Conservation (phyloP, 257 asterid genomes). For the Verbena officinalis region DNA sequence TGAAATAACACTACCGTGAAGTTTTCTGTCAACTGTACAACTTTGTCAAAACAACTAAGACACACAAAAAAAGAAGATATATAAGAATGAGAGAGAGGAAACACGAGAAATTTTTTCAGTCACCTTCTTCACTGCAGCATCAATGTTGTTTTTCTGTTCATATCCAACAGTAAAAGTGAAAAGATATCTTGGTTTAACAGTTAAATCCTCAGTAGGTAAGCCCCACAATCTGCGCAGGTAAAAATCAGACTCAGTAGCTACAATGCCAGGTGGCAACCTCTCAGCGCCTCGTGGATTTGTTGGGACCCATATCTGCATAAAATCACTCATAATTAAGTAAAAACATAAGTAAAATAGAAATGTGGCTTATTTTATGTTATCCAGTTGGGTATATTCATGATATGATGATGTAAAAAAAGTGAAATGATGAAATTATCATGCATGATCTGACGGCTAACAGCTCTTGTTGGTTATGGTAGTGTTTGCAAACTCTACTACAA, state of each 20-base stretch:
- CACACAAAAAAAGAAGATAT: background rate
- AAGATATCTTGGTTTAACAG: slow-evolving; percentile 81
- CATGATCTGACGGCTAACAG: too few relatives aligned
- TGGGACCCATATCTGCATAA: slow-evolving; percentile 75
- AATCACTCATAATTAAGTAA: slow-evolving; percentile 22
- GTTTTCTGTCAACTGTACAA: slow-evolving; percentile 82
- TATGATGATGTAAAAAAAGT: too few relatives aligned
- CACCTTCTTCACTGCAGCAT: slow-evolving; percentile 88
- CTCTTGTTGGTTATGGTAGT: too few relatives aligned
- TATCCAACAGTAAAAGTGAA: slow-evolving; percentile 87
- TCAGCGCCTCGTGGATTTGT: slow-evolving; percentile 90
- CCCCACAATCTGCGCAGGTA: slow-evolving; percentile 86
- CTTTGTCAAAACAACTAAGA: slow-evolving; percentile 31
- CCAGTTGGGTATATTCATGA: too few relatives aligned
- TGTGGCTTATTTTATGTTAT: too few relatives aligned
- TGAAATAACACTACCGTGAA: slow-evolving; percentile 79
- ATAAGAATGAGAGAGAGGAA: background rate
- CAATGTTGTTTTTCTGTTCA: slow-evolving; percentile 78
- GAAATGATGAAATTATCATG: too few relatives aligned
- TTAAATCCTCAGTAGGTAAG: slow-evolving; percentile 75
- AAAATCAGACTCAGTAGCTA: slow-evolving; percentile 63
- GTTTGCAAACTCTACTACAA: too few relatives aligned
- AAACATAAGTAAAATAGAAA: too few relatives aligned
- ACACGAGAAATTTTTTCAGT: slow-evolving; percentile 1
- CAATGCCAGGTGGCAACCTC: slow-evolving; percentile 79